Percentiles rank a stretch among this genome's conserved stretches.
Conservation (phyloP, 371 early-diverging fungal species). For the Mortierella sp. region DNA sequence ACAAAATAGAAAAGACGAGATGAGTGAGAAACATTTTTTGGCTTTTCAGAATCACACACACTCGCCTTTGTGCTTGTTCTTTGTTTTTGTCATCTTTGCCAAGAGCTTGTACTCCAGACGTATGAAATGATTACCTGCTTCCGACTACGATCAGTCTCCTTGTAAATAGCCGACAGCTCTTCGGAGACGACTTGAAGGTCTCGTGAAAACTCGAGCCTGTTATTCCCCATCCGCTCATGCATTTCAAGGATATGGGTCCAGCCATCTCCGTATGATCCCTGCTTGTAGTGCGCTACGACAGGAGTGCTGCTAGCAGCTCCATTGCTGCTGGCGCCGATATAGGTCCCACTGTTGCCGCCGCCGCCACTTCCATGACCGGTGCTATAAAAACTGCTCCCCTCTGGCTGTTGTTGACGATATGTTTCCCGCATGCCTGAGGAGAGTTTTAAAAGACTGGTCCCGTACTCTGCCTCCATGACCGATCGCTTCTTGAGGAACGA, state of each 20-base stretch:
- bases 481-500: constrained; percentile 60
- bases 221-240: constrained; percentile 84
- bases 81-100: not conserved
- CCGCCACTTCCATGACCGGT: not conserved
- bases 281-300: constrained; percentile 32
- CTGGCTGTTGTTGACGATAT: constrained; percentile 50
- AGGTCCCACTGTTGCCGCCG: constrained; percentile 59
- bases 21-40: not conserved
- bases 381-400: constrained; percentile 15
- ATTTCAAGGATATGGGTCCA: constrained; percentile 72
- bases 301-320: not conserved
- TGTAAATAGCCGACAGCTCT: constrained; percentile 75
- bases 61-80: not conserved
- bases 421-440: constrained; percentile 45
- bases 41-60: not conserved
- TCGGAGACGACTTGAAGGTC: constrained; percentile 77
- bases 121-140: constrained; percentile 69
- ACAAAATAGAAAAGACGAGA: not conserved
- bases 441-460: constrained; percentile 47
- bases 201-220: constrained; percentile 71
- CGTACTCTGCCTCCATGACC: constrained; percentile 61
- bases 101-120: not conserved
- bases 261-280: constrained; percentile 68
- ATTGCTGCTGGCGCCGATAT: constrained; percentile 22
- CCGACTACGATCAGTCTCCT: constrained; percentile 83